Percentiles rank a stretch among this genome's conserved stretches.
Conservation (phyloP, 176 grass and related monocot genomes). For the Chloris gayana region DNA sequence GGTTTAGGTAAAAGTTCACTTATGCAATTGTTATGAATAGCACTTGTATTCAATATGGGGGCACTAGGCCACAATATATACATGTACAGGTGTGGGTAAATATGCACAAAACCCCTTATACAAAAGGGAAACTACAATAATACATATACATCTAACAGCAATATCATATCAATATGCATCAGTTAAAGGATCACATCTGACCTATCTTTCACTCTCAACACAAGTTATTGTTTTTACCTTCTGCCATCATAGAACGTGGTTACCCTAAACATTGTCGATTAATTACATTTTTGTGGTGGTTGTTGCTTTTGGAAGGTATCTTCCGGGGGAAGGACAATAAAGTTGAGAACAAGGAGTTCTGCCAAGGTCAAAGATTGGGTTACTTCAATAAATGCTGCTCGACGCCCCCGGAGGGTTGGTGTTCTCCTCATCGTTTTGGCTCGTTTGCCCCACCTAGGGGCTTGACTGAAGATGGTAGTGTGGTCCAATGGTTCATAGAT, state of each 20-base stretch:
- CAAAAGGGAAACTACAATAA: no score
- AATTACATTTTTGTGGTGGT: not conserved
- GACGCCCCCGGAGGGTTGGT: slow-evolving; percentile 73
- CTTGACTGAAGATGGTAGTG: slow-evolving; percentile 68
- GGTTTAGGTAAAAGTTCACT: not conserved
- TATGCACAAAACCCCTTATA: no score
- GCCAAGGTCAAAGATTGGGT: slow-evolving; percentile 79
- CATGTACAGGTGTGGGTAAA: no score
- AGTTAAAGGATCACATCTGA: not conserved
- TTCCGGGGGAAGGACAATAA: slow-evolving; percentile 61
- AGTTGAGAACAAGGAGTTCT: slow-evolving; percentile 64
- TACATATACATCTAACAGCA: no score
- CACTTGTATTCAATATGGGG: no score
- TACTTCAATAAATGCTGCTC: slow-evolving; percentile 71
- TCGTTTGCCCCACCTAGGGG: slow-evolving; percentile 87
- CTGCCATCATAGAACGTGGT: not conserved
- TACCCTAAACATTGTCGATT: not conserved
- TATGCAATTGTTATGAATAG: not conserved
- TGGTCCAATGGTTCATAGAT: slow-evolving; percentile 86
- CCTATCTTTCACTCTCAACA: not conserved
- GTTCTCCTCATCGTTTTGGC: slow-evolving; percentile 70
- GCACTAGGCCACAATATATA: no score
- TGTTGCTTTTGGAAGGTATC: slow-evolving; percentile 56
- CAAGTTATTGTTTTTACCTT: not conserved
- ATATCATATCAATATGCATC: no score